Evolutionary conservation across 1,139 yeast species (phyloP), one percentile per base, ranked within the genome.

Genomic region (Blastobotrys apis): DNA sequence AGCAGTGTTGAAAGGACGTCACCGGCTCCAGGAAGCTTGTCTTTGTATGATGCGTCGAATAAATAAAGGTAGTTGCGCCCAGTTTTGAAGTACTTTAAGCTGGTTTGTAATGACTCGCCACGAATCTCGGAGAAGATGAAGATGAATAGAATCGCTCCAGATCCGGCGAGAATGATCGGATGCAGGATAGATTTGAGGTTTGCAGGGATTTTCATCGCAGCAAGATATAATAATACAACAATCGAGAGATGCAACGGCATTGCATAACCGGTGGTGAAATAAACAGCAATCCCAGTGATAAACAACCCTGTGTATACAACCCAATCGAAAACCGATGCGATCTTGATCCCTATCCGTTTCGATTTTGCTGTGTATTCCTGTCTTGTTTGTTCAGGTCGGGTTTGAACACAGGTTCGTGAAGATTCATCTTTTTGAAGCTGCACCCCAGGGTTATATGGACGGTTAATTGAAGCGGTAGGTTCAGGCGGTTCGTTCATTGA

Each of bases 11-110:
- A 65, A 33, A 84, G 70, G 10, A 84, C 69, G 57, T 84, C 94
- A 1, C 94, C 94, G 33, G 92, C 85, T 0, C 94, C 94, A 0
- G 94, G 94, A 75, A 80, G 74, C 33, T 65, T 64, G 47, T 17
- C 25, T 15, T 49, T 49, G 34, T 46, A 44, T 48, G 25, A 16
- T 13, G 37, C 59, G 52, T 73, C 72, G 62, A 84, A 83, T 17
- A 84, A 65, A 44, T 73, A 67, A 35, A 81, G 61, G 56, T 84
- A 84, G 19, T 72, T 82, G 48, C 81, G 71, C 0, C 90, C 90
- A 0, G 92, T 84, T 52, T 79, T 78, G 66, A 81, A 84, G 54
- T 70, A 69, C 41, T 66, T 59, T 51, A 84, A 68, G 74, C 68
- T 58, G 75, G 79, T 16, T 71, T 74, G 20, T 63, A 69, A 50